Evolutionary conservation across 495 filamentous ascomycete genomes (phyloP).

Genomic region (Emericellopsis terricola): DNA sequence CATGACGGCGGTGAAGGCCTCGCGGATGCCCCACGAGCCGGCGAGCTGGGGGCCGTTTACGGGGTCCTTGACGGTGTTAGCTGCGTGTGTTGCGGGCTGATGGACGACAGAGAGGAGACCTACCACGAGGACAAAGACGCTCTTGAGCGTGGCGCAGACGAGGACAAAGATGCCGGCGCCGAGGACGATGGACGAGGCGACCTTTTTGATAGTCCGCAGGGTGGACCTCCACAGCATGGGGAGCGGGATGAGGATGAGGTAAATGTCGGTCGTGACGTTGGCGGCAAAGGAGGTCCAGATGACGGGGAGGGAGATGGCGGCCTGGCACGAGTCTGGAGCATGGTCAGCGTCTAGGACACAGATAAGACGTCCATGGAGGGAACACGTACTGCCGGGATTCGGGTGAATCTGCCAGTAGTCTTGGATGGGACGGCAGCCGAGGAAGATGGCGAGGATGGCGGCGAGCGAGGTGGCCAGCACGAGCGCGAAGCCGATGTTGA

Average conservation of each 20-base stretch:
- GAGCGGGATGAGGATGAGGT: slow-evolving; percentile 33
- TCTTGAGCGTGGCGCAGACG: slow-evolving; percentile 26
- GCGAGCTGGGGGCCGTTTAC: slow-evolving; percentile 21
- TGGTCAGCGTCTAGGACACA: not conserved
- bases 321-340: slow-evolving; percentile 26
- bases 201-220: slow-evolving; percentile 25
- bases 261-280: slow-evolving; percentile 33
- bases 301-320: slow-evolving; percentile 24
- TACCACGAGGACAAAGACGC: slow-evolving; percentile 24
- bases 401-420: slow-evolving; percentile 39
- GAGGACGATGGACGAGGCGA: slow-evolving; percentile 27
- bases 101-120: slow-evolving; percentile 1
- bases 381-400: slow-evolving; percentile 28
- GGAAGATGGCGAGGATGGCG: slow-evolving; percentile 32
- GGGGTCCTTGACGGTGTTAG: slow-evolving; percentile 14
- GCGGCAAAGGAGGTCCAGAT: slow-evolving; percentile 26
- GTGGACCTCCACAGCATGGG: slow-evolving; percentile 33
- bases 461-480: slow-evolving; percentile 32
- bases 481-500: slow-evolving; percentile 31
- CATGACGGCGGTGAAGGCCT: slow-evolving; percentile 33
- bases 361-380: not conserved
- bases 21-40: slow-evolving; percentile 28
- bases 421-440: slow-evolving; percentile 30
- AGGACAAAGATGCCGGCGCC: slow-evolving; percentile 30
- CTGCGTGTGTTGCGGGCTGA: too few relatives aligned